Base-by-base conservation (phyloP, 192 early-diverging fungal species). In the Linnemannia zychae region DNA sequence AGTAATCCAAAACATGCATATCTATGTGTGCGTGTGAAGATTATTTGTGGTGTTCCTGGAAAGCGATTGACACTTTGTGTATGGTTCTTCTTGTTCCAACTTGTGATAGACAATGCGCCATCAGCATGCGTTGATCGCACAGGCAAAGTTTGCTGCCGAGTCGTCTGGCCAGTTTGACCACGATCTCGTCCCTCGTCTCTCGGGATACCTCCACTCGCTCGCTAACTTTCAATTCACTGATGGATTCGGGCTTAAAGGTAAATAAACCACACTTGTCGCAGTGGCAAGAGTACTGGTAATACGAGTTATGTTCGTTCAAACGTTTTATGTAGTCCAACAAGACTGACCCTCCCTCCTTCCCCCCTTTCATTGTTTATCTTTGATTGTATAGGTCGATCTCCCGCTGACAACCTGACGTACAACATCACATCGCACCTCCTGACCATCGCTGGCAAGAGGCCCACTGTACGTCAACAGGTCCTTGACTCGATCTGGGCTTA, bases 401-500 rank as follows among this genome's bases (percentile, higher is more conserved):
- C 74, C 36, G 81, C 70, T 33, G 70, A 79, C 68, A 72, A 73
- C 31, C 85, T 91, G 31, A 90, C 90, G 3, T 91, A 76, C 71
- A 87, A 87, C 53, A 79, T 91, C 38, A 80, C 87, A 7, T 72
- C 84, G 7, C 84, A 88, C 74, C 84, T 91, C 15, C 78, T 91
- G 60, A 85, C 88, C 15, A 88, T 91, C 44, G 88, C 78, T 67
- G 81, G 82, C 68, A 86, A 87, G 40, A 69, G 79, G 20, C 77
- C 88, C 22, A 63, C 75, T 18, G 79, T 84, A 11, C 87, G 88
- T 52, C 78, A 87, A 70, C 65, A 67, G 38, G 75, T 91, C 33
- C 85, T 86, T n/a, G 63, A 60, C 67, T 84, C 86, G 15, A 76
- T 91, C 46, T 91, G 90, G 90, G 81, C 81, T 17, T 91, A 91